These are phyloP conservation scores for Posidonia australis DNA, from an alignment of 106 monocot genomes.

Conservation along the genomic window DNA sequence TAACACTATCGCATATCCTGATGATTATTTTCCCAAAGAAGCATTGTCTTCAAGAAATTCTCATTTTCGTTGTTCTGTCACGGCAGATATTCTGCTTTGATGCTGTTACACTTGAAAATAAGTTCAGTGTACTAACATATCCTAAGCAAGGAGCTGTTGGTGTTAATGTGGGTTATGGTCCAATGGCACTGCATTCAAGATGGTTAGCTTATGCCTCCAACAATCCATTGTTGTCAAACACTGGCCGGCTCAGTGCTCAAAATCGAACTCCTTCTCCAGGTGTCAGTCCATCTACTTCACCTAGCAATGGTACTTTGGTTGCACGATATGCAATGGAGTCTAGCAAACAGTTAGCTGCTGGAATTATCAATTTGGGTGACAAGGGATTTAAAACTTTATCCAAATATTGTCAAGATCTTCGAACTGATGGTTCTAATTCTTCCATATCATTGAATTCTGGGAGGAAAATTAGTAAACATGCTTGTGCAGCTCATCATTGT, in stretches of 20 bases:
- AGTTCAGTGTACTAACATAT: constrained; percentile 87
- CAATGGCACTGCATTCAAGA: constrained; percentile 83
- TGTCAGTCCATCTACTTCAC: constrained; percentile 89
- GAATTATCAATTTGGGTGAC: constrained; percentile 83
- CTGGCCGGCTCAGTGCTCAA: constrained; percentile 82
- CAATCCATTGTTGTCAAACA: constrained; percentile 69
- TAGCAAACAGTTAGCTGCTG: constrained; percentile 89
- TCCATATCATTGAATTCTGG: constrained; percentile 47
- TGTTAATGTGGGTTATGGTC: constrained; percentile 81
- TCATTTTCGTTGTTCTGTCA: constrained; percentile 13
- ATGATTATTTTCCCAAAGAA: background rate
- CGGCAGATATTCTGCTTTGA: constrained; percentile 92
- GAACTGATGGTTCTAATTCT: constrained; percentile 80
- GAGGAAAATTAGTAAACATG: constrained; percentile 46
- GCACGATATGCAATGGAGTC: constrained; percentile 99
- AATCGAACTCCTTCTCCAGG: constrained; percentile 86
- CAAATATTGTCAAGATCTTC: constrained; percentile 77
- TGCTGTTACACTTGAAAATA: constrained; percentile 86
- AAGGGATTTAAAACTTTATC: constrained; percentile 86
- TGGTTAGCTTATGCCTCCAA: constrained; percentile 96
- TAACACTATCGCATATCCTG: background rate
- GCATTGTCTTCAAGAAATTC: background rate
- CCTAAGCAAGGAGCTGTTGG: constrained; percentile 76
- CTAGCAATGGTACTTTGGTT: constrained; percentile 78
- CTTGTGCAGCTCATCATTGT: constrained; percentile 33